Evolutionary conservation across 1,139 yeast species (phyloP).

Genomic region (Diutina scorzettiae): DNA sequence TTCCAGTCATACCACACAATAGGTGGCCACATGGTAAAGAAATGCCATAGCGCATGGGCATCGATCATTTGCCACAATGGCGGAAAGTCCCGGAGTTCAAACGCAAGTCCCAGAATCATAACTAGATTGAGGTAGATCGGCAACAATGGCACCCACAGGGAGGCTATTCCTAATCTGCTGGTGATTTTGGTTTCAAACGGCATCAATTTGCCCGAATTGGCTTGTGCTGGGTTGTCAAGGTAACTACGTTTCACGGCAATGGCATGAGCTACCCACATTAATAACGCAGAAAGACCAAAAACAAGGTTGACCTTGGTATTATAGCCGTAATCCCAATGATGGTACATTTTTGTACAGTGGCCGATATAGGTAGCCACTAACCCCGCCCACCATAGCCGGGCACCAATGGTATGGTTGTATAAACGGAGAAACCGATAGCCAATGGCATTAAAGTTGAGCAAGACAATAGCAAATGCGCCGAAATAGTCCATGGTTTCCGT

Average conservation of each 20-base stretch:
- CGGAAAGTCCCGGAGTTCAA: conserved; percentile 28
- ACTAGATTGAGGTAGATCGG: conserved; percentile 27
- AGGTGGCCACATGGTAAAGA: conserved; percentile 31
- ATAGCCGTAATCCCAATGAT: conserved; percentile 30
- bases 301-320: conserved; percentile 24
- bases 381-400: conserved; percentile 10
- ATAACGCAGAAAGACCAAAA: conserved; percentile 21
- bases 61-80: conserved; percentile 25
- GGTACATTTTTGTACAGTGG: conserved; percentile 20
- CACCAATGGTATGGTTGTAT: conserved; percentile 12
- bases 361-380: conserved; percentile 8
- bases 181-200: conserved; percentile 31
- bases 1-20: conserved; percentile 38
- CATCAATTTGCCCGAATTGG: conserved; percentile 26
- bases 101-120: conserved; percentile 21
- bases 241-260: conserved; percentile 11
- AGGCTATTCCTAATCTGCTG: conserved; percentile 19
- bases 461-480: conserved; percentile 31
- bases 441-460: conserved; percentile 27
- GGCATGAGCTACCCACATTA: conserved; percentile 27
- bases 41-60: conserved; percentile 35
- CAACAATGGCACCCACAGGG: conserved; percentile 18
- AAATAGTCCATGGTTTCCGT: conserved; percentile 34
- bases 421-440: conserved; percentile 21
- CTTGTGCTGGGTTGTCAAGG: conserved; percentile 10